phyloP scores from a whole-genome alignment of 2,329 filamentous ascomycete genomes.

The Epichloe sp. region DNA sequence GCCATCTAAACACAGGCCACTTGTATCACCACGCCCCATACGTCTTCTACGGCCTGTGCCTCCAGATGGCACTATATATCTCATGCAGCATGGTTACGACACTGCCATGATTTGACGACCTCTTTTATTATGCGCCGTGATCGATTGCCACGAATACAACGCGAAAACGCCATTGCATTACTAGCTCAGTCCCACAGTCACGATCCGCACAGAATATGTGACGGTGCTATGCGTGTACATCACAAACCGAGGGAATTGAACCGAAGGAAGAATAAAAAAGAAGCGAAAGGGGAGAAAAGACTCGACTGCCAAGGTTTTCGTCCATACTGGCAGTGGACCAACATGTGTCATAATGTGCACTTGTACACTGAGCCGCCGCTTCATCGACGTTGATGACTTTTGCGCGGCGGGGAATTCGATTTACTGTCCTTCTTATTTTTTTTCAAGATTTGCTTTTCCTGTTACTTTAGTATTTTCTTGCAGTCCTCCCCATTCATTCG shows the following conservation, averaged over 20 bases:
- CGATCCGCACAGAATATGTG: conserved; percentile 16
- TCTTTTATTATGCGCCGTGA: conserved; percentile 22
- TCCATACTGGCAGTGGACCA: conserved; percentile 4
- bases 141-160: conserved; percentile 13
- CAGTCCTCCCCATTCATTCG: conserved; percentile 6
- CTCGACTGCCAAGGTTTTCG: not conserved
- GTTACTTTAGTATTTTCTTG: conserved; percentile 7
- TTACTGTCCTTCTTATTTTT: conserved; percentile 9
- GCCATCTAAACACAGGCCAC: conserved; percentile 13
- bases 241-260: conserved; percentile 14
- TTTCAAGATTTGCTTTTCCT: conserved; percentile 8
- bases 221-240: conserved; percentile 22
- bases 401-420: conserved; percentile 11
- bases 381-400: conserved; percentile 17
- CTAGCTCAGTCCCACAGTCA: conserved; percentile 11
- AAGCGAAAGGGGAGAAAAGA: conserved; percentile 6
- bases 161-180: conserved; percentile 11
- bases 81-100: conserved; percentile 23
- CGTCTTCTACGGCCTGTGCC: conserved; percentile 11
- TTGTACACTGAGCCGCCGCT: conserved; percentile 19
- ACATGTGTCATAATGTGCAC: conserved; percentile 16
- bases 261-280: not conserved
- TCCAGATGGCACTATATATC: conserved; percentile 13
- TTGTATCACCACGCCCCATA: conserved; percentile 16
- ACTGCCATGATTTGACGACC: conserved; percentile 29